These are phyloP conservation scores for Dalbergia cochinchinensis DNA, from an alignment of 306 rosid species.

Conservation along the genomic window DNA sequence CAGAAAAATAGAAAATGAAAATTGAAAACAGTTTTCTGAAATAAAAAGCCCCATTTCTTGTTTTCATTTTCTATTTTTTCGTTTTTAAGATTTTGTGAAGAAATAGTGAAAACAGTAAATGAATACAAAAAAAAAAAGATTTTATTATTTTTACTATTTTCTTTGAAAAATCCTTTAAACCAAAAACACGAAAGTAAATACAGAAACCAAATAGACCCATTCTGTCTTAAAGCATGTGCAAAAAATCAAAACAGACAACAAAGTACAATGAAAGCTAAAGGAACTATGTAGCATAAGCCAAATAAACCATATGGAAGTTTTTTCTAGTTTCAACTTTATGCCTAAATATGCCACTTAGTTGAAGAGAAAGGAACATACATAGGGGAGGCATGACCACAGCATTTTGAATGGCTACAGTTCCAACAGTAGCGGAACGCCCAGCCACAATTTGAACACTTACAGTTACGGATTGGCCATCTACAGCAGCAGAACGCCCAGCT, in stretches of 20 bases:
- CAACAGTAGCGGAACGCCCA: constrained; percentile 54
- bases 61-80: too few species aligned
- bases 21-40: too few species aligned
- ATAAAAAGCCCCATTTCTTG: too few species aligned
- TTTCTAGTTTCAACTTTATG: constrained; percentile 21
- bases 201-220: too few species aligned
- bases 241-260: constrained; percentile 17
- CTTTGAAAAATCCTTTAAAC: too few species aligned
- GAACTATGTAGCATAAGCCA: constrained; percentile 5
- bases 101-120: too few species aligned
- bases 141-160: too few species aligned
- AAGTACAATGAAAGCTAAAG: constrained; percentile 1
- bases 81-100: too few species aligned
- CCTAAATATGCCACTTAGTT: constrained; percentile 31
- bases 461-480: constrained; percentile 47
- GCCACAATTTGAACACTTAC: constrained; percentile 50
- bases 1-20: too few species aligned
- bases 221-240: constrained; percentile 9
- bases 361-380: constrained; percentile 56
- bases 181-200: too few species aligned
- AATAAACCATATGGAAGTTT: constrained; percentile 16
- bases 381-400: constrained; percentile 39
- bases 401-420: constrained; percentile 44
- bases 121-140: too few species aligned
- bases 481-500: constrained; percentile 53